A percentile compares a stretch with the other conserved stretches of the same genome.
Conservation (phyloP, 805 yeast species). For the Saccharomyces jurei region DNA sequence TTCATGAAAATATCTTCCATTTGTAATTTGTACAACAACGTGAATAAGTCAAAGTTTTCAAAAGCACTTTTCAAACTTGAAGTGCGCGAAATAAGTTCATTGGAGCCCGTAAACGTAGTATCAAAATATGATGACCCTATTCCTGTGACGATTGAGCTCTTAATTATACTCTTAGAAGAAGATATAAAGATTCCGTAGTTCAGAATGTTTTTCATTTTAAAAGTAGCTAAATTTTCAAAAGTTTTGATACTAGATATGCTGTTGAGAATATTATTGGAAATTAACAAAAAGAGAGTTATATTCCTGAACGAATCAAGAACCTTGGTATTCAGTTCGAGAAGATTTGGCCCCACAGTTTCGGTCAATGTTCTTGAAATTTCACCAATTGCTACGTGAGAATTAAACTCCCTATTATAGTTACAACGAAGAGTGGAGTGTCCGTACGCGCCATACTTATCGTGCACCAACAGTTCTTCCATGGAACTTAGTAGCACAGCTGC, state of each 20-base stretch:
- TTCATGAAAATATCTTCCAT: slow-evolving; percentile 38
- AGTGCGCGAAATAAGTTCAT: slow-evolving; percentile 39
- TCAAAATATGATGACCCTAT: slow-evolving; percentile 15
- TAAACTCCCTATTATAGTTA: slow-evolving; percentile 40
- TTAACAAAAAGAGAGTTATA: slow-evolving; percentile 30
- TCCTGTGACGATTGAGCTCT: slow-evolving; percentile 11
- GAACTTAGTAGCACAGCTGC: slow-evolving; percentile 38
- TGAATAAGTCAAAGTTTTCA: slow-evolving; percentile 47
- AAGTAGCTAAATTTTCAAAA: slow-evolving; percentile 23
- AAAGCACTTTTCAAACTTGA: slow-evolving; percentile 35
- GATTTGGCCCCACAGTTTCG: slow-evolving; percentile 51
- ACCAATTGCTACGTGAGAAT: slow-evolving; percentile 39
- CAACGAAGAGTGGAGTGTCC: slow-evolving; percentile 38
- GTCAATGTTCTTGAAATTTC: slow-evolving; percentile 39
- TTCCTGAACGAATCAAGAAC: slow-evolving; percentile 31
- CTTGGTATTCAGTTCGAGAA: slow-evolving; percentile 28
- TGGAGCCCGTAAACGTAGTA: slow-evolving; percentile 26
- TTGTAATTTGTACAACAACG: slow-evolving; percentile 49
- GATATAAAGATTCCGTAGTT: slow-evolving; percentile 26
- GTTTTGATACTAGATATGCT: slow-evolving; percentile 15
- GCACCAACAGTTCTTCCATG: slow-evolving; percentile 33
- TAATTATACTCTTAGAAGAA: slow-evolving; percentile 16
- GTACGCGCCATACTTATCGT: slow-evolving; percentile 45
- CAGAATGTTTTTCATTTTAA: slow-evolving; percentile 17
- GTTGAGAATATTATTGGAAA: slow-evolving; percentile 31